Base-by-base conservation (phyloP, 2,329 filamentous ascomycete species). In the Neonectria neomacrospora region DNA sequence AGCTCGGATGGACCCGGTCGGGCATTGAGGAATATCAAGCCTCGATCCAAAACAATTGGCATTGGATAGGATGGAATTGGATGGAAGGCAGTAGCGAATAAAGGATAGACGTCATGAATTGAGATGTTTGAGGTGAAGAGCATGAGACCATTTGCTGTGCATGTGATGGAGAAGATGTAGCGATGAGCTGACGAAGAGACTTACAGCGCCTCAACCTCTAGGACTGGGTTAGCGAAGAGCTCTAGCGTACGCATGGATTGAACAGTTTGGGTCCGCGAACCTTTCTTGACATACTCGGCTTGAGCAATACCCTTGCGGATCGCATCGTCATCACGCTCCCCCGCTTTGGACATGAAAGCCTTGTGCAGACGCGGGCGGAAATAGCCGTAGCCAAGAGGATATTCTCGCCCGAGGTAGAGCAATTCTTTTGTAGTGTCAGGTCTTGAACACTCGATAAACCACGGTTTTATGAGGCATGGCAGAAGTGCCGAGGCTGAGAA, bases 171-270 rank as follows among this genome's bases (percentile, higher is more conserved):
- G 6, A 16, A 32, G 5, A 26, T 1, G 11, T 1, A 26, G 10
- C 2, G 8, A 34, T 12, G n/a, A 8, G n/a, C 8, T n/a, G 6
- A 3, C n/a, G 30, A 30, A 23, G 18, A 28, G 2, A 86, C 92
- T 87, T 85, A 97, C 92, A 98, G 77, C 18, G 94, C 91, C 80
- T 97, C 94, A 64, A 98, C 93, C 78, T 97, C 95, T 96, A 68
- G 8, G 37, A 32, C 1, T 16, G 10, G 11, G 61, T 52, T 22
- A 73, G 64, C 47, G 22, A n/a, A 20, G 5, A n/a, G 34, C 6
- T 2, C 3, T n/a, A 20, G 30, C 8, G 30, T 30, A 11, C 7
- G 14, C 5, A n/a, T 10, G 14, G 6, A 20, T 22, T 28, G 14
- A 9, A 11, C 20, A 5, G 22, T 14, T 23, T 20, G 20, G 23